phyloP scores from a whole-genome alignment of 129 eudicot genomes.

The Chrysanthemum lavandulifolium region DNA sequence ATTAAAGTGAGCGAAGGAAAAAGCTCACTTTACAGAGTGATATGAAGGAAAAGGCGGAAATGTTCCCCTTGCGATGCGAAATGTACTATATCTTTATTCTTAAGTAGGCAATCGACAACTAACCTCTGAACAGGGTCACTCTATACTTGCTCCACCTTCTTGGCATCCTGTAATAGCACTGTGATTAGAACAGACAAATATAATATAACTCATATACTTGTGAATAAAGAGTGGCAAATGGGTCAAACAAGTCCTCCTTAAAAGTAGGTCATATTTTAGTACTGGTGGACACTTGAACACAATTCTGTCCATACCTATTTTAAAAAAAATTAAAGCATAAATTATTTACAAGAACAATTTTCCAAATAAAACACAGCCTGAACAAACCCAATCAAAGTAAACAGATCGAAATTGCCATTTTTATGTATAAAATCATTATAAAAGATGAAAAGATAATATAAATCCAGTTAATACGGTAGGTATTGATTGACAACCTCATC shows the following conservation, averaged over 20 bases:
- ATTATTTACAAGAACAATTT: too few species aligned
- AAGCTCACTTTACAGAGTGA: constrained; percentile 49
- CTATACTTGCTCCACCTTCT: constrained; percentile 80
- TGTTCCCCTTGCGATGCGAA: constrained; percentile 83
- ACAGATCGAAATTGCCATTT: neutral
- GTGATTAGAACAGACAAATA: too few species aligned
- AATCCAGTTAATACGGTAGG: neutral
- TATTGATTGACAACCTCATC: constrained; percentile 57
- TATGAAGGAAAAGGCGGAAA: constrained; percentile 77
- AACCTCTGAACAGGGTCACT: constrained; percentile 92
- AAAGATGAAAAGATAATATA: neutral
- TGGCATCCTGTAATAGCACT: constrained; percentile 51
- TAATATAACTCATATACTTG: too few species aligned
- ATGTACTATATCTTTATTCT: constrained; percentile 79
- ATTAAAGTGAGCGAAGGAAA: neutral
- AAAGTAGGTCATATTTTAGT: too few species aligned
- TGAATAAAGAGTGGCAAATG: too few species aligned
- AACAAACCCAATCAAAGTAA: neutral
- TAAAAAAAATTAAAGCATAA: too few species aligned
- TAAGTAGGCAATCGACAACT: constrained; percentile 92
- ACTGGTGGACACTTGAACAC: too few species aligned
- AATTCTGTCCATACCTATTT: too few species aligned
- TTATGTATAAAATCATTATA: neutral
- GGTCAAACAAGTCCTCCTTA: too few species aligned
- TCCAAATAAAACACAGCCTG: too few species aligned